Base-by-base conservation (phyloP, 2,329 filamentous ascomycete species). In the Pezicula carpinea region DNA sequence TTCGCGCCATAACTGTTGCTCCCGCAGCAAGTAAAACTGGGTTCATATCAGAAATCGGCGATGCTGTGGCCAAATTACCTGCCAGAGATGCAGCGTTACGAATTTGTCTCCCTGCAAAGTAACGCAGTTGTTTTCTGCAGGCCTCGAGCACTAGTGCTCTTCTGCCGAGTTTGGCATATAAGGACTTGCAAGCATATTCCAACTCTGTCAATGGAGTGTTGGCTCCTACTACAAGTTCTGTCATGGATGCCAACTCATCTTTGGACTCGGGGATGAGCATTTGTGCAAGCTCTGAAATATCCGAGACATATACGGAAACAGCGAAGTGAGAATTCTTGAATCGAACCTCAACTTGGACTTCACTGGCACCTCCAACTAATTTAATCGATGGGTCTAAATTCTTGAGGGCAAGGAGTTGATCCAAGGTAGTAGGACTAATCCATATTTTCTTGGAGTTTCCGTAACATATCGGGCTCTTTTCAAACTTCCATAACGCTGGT, bases 11-110 rank as follows among this genome's bases (percentile, higher is more conserved):
- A 5, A 97, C 68, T 0, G 84, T 81, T 2, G 89, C 85, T 52
- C 90, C 88, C 2, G 89, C 87, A 3, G 89, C 91, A 64, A 96
- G 87, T 43, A 99, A 83, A 0, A 96, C 89, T 0, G 93, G 93
- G 60, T 97, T 99, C 38, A 99, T 70, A 70, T 99, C 93, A 0
- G 92, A 96, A 39, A 97, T 99, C 0, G 93, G 93, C 19, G 90
- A 96, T 1, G 93, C 93, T 0, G 93, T 99, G 1, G 87, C 91
- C 26, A 99, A 69, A 60, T 97, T 99, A 36, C 93, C 93, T 0
- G 93, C 93, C 1, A 91, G 92, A 0, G 93, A 96, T 23, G 92
- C 93, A n/a, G 96, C 92, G 60, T 97, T 99, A 57, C 93, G 80
- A 61, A 99, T 97, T 61, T 99, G 93, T 39, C 93, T 75, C 39